Conservation (phyloP, 805 yeast species). For the Grigorovia jiainica region DNA sequence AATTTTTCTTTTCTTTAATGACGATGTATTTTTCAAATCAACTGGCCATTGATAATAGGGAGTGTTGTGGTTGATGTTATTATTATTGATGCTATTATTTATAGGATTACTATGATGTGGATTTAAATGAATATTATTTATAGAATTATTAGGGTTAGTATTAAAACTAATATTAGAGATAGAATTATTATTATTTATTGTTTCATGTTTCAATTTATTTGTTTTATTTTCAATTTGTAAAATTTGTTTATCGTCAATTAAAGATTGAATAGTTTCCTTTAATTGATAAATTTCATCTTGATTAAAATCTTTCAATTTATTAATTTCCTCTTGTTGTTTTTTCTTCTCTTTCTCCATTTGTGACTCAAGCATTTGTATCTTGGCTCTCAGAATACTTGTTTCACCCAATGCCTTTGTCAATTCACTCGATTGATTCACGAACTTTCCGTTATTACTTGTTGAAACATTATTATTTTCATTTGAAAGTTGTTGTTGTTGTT, state of each 20-base stretch:
- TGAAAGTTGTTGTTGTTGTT: no score
- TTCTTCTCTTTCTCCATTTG: slow-evolving; percentile 33
- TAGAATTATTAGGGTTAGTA: no score
- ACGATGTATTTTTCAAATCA: background rate
- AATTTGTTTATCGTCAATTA: slow-evolving; percentile 50
- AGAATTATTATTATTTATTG: background rate
- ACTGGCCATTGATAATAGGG: no score
- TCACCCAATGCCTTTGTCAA: slow-evolving; percentile 66
- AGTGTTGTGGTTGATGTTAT: no score
- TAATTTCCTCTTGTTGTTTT: slow-evolving; percentile 19
- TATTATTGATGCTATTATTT: no score
- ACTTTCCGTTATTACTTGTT: no score
- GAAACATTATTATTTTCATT: no score
- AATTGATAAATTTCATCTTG: slow-evolving; percentile 32
- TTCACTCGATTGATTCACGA: no score
- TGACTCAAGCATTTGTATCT: slow-evolving; percentile 39
- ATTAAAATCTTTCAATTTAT: slow-evolving; percentile 16
- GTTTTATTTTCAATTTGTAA: slow-evolving; percentile 39
- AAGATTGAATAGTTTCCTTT: slow-evolving; percentile 33
- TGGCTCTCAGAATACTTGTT: slow-evolving; percentile 64
- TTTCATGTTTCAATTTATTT: background rate
- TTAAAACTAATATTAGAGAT: no score
- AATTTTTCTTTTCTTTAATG: slow-evolving; percentile 10
- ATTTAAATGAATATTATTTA: no score
- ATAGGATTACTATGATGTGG: no score